Evolutionary conservation across 345 rosid species (phyloP), one percentile per base, ranked within the genome.

Genomic region (Litchi chinensis): DNA sequence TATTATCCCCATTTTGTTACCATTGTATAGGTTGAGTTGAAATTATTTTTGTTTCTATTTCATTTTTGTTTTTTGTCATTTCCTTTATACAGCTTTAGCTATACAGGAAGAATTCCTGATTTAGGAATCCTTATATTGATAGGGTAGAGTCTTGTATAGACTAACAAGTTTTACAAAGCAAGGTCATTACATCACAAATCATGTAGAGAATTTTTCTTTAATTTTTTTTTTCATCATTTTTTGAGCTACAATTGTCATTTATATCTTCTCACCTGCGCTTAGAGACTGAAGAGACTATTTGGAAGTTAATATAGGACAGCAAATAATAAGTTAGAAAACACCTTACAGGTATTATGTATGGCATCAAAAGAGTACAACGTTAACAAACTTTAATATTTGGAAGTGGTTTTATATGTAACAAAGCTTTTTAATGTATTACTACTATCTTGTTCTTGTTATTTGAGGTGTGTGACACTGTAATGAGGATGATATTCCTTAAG

Each of bases 21-120:
- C 65, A 54, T 67, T 86, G 83, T 86, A 81, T 80, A 85, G 86
- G 80, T 72, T 46, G 63, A 43, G 57, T 72, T 67, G 79, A 54
- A 79, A 41, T 77, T 19, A 0, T 44, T 50, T 66, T 44, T 22
- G 67, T 39, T 18, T 57, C 32, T 5, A 4, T 71, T 1, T 69
- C 48, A 4, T 68, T 6, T 64, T 50, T 40, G 8, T 26, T 52
- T 13, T 19, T 24, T 32, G 8, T 44, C 3, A 10, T 10, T 21
- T 5, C 3, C 10, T 6, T n/a, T 15, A 8, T 32, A 21, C 43
- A n/a, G 32, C 28, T 44, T 41, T 54, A 16, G 62, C n/a, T 44
- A 65, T 65, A 40, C 50, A 18, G 41, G 70, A 0, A 41, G 50
- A 43, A 43, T 26, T 44, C 65, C 73, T 52, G 65, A 32, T n/a